Conservation (phyloP, 305 asterid genomes). For the Caryopteris hybrid region DNA sequence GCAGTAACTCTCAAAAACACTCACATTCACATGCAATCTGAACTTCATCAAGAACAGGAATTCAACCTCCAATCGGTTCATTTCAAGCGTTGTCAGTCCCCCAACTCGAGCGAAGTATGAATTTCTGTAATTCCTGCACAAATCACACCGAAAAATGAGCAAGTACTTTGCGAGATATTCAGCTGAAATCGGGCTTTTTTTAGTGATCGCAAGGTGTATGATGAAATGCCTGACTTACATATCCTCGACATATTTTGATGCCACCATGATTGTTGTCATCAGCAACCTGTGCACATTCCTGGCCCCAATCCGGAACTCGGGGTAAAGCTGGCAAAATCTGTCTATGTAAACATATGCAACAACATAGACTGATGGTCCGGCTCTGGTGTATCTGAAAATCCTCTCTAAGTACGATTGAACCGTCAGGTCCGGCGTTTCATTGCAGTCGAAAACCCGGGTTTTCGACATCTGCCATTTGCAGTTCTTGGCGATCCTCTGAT, state of each 20-base stretch:
- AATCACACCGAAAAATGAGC: neutral
- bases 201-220: neutral
- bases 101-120: conserved; percentile 91
- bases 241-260: conserved; percentile 93
- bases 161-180: no score
- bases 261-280: conserved; percentile 79
- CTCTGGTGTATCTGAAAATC: conserved; percentile 75
- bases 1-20: conserved; percentile 87
- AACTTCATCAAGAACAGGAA: conserved; percentile 75
- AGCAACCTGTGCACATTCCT: conserved; percentile 78
- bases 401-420: conserved; percentile 80
- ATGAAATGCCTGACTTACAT: conserved; percentile 48
- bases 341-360: conserved; percentile 85
- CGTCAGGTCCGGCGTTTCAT: conserved; percentile 77
- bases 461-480: conserved; percentile 27
- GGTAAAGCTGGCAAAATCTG: conserved; percentile 58
- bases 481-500: conserved; percentile 53
- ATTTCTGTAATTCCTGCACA: conserved; percentile 78
- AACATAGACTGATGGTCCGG: conserved; percentile 86
- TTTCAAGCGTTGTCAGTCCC: conserved; percentile 59
- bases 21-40: conserved; percentile 85
- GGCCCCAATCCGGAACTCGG: conserved; percentile 64
- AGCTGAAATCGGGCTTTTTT: no score
- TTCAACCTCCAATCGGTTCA: conserved; percentile 72
- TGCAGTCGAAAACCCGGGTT: conserved; percentile 60